Evolutionary conservation across 2,329 filamentous ascomycete genomes (phyloP).

Genomic region (Emergomyces pasteurianus): DNA sequence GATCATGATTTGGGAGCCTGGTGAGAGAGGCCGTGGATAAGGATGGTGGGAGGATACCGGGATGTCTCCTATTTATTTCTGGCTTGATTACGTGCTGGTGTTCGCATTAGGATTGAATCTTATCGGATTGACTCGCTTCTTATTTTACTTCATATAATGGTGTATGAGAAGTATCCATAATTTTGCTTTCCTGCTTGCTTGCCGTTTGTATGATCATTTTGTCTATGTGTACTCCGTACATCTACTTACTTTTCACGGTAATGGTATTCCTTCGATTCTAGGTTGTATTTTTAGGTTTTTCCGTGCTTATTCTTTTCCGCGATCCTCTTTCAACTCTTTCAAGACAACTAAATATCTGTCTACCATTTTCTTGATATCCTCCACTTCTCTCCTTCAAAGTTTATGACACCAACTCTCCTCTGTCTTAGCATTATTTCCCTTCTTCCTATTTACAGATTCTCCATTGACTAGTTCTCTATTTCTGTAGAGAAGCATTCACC

Average conservation of each 20-base stretch:
- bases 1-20: conserved; percentile 70
- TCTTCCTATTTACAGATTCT: neutral
- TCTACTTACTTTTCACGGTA: neutral
- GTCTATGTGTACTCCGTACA: neutral
- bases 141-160: neutral
- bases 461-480: neutral
- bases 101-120: neutral
- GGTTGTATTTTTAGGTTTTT: neutral
- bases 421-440: neutral
- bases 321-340: neutral
- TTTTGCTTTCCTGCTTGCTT: neutral
- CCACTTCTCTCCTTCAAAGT: neutral
- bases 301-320: neutral
- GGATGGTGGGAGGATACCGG: neutral
- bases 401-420: neutral
- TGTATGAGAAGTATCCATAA: too few relatives aligned
- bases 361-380: neutral
- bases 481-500: neutral
- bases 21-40: conserved; percentile 23
- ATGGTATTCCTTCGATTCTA: neutral
- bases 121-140: neutral
- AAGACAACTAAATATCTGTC: neutral
- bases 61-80: neutral
- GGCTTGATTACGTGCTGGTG: neutral
- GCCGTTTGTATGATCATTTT: neutral